Evolutionary conservation across 495 filamentous ascomycete genomes (phyloP).

Genomic region (Lepidopterella palustris): DNA sequence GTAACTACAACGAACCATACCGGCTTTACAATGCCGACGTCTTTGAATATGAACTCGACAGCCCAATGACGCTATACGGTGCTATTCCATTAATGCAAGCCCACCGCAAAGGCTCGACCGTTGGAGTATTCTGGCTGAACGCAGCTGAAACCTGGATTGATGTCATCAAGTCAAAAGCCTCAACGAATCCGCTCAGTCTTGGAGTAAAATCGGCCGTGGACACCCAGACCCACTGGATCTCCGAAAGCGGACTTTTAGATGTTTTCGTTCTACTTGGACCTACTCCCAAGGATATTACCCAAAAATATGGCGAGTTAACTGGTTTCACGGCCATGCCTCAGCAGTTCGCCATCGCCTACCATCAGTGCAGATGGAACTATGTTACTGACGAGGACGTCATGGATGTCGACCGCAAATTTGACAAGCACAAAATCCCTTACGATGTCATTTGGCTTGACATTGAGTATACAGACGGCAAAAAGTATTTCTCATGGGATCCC

Average conservation of each 20-base stretch:
- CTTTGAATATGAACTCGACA: conserved; percentile 94
- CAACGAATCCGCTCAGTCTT: conserved; percentile 69
- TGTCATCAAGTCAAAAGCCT: conserved; percentile 72
- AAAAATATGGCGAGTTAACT: conserved; percentile 82
- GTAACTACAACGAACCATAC: conserved; percentile 86
- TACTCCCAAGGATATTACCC: conserved; percentile 69
- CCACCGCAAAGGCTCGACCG: conserved; percentile 83
- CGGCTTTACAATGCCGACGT: conserved; percentile 93
- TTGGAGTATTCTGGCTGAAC: conserved; percentile 98
- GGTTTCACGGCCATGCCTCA: conserved; percentile 88
- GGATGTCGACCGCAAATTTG: conserved; percentile 92
- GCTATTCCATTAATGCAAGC: conserved; percentile 96
- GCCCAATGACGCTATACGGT: conserved; percentile 97
- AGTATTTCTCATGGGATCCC: conserved; percentile 96
- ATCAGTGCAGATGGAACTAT: conserved; percentile 99
- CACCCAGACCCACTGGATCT: conserved; percentile 95
- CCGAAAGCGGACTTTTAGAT: conserved; percentile 82
- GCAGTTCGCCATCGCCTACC: conserved; percentile 85
- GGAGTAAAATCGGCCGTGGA: conserved; percentile 60
- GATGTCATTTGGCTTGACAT: conserved; percentile 99
- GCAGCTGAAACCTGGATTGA: conserved; percentile 97
- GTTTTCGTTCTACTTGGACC: conserved; percentile 92
- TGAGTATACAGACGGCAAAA: conserved; percentile 91
- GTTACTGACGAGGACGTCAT: conserved; percentile 93
- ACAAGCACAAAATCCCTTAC: conserved; percentile 89